Percentiles rank a stretch among this genome's conserved stretches.
Conservation (phyloP, 2,329 filamentous ascomycete genomes). For the Tolypocladium amazonense region DNA sequence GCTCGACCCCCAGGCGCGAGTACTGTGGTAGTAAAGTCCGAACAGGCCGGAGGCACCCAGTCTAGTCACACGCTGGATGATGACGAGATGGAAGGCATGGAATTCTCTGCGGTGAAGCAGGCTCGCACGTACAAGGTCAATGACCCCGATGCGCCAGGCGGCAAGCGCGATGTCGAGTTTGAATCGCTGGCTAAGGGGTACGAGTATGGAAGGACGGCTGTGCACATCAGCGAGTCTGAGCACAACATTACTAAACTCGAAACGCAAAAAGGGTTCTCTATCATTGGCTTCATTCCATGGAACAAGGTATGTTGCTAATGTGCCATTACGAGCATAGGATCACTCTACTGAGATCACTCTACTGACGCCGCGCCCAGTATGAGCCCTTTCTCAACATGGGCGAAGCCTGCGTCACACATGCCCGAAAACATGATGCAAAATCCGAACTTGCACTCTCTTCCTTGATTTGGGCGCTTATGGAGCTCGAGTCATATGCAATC, state of each 20-base stretch:
- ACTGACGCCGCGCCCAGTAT: conserved; percentile 39
- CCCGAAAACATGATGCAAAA: conserved; percentile 68
- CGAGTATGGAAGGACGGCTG: conserved; percentile 83
- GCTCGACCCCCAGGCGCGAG: conserved; percentile 67
- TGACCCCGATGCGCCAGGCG: conserved; percentile 62
- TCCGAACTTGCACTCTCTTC: conserved; percentile 80
- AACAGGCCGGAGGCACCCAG: conserved; percentile 35
- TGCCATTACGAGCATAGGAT: not conserved
- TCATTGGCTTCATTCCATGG: conserved; percentile 75
- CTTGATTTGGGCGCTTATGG: conserved; percentile 75
- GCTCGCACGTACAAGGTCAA: conserved; percentile 73
- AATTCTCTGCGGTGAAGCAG: conserved; percentile 62
- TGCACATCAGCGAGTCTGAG: conserved; percentile 80
- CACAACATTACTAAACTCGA: conserved; percentile 82
- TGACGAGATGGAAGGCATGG: conserved; percentile 38
- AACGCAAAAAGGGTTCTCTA: conserved; percentile 62
- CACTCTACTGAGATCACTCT: not conserved
- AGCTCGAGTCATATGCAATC: conserved; percentile 76
- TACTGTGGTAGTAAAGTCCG: conserved; percentile 54
- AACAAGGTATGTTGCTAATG: conserved; percentile 43
- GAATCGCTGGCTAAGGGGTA: conserved; percentile 89
- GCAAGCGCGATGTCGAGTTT: conserved; percentile 70
- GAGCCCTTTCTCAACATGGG: conserved; percentile 81
- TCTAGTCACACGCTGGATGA: conserved; percentile 37
- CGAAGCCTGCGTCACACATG: conserved; percentile 65